A percentile compares a stretch with the other conserved stretches of the same genome.
Conservation (phyloP, 345 rosid genomes). For the Euphorbia lathyris region DNA sequence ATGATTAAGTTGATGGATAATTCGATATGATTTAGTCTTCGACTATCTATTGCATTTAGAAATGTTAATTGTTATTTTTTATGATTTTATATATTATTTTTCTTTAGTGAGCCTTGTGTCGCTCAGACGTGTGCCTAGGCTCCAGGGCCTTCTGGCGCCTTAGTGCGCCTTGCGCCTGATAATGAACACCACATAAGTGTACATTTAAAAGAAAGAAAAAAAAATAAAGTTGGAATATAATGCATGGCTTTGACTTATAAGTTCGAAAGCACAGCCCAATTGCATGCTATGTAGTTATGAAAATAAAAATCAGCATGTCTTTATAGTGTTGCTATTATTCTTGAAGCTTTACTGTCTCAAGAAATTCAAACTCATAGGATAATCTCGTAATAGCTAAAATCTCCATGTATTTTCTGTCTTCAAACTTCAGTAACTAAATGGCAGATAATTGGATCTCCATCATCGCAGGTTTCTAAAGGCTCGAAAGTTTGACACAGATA, state of each 20-base stretch:
- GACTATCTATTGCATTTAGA: no score
- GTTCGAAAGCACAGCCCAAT: neutral
- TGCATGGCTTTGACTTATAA: neutral
- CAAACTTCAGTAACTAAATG: neutral
- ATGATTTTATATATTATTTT: no score
- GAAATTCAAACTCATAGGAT: neutral
- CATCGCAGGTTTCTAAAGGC: slow-evolving; percentile 77
- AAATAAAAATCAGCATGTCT: neutral
- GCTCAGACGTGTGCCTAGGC: no score
- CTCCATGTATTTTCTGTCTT: neutral
- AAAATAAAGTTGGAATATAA: neutral
- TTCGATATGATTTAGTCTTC: no score
- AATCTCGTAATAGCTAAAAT: neutral
- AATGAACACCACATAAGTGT: neutral
- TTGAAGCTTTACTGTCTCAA: neutral
- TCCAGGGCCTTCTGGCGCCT: no score
- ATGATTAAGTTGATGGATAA: no score
- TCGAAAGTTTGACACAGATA: slow-evolving; percentile 75
- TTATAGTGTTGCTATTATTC: neutral
- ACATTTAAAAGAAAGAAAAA: neutral
- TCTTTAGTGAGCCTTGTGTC: no score
- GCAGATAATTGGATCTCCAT: slow-evolving; percentile 6
- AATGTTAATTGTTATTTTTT: no score
- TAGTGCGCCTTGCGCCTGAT: no score
- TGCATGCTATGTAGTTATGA: neutral